Conservation (phyloP, 257 asterid species). For the Anisodus acutangulus region DNA sequence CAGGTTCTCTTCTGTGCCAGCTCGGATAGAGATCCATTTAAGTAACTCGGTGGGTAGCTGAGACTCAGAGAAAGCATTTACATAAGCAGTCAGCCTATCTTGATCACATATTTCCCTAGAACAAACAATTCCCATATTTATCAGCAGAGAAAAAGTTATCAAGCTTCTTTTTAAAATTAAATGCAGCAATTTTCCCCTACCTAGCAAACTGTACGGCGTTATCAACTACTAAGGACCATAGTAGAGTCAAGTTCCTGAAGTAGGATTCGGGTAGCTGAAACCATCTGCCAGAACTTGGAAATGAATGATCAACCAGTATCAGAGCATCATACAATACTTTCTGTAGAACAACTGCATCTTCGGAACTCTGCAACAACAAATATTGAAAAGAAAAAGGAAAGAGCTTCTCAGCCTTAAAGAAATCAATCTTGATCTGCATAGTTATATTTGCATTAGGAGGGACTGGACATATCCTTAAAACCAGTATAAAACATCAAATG, state of each 20-base stretch:
- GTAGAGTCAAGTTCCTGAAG: constrained; percentile 55
- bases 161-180: constrained; percentile 27
- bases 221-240: constrained; percentile 73
- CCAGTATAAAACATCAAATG: constrained; percentile 16
- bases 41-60: constrained; percentile 57
- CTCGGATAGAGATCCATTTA: constrained; percentile 55
- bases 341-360: constrained; percentile 51
- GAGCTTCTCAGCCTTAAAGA: constrained; percentile 18
- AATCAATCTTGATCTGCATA: not conserved
- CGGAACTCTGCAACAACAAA: constrained; percentile 57
- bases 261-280: constrained; percentile 46
- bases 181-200: constrained; percentile 43
- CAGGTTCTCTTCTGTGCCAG: constrained; percentile 41
- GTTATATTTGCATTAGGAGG: not conserved
- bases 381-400: constrained; percentile 17
- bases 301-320: constrained; percentile 58
- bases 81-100: constrained; percentile 54
- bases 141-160: constrained; percentile 27
- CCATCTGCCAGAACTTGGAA: constrained; percentile 56
- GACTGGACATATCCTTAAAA: constrained; percentile 16
- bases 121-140: constrained; percentile 42
- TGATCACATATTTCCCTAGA: constrained; percentile 64
- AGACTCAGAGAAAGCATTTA: constrained; percentile 59
- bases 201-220: constrained; percentile 67
- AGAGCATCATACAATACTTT: constrained; percentile 66